These are phyloP conservation scores for Leishmania gerbilli DNA, from an alignment of 208 protist species.

Conservation along the genomic window DNA sequence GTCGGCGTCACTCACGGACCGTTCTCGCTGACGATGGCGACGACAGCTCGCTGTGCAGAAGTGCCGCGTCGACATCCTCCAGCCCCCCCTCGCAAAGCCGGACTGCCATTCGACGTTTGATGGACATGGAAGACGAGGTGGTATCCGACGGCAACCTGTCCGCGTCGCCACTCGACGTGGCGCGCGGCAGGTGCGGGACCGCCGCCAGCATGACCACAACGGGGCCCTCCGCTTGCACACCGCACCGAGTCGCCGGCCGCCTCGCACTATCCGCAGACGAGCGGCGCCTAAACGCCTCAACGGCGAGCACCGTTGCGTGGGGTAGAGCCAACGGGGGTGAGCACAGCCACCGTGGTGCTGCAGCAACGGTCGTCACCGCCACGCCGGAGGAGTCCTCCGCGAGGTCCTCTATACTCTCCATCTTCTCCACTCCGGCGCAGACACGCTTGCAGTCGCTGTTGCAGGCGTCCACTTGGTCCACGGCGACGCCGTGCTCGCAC, in stretches of 20 bases:
- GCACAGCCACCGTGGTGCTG: background rate
- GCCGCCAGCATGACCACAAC: background rate
- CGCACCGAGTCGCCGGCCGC: conserved; percentile 7
- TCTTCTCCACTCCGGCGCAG: conserved; percentile 31
- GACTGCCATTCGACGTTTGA: conserved; percentile 17
- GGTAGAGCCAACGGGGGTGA: background rate
- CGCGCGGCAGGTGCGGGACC: background rate
- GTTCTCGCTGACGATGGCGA: background rate
- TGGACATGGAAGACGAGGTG: background rate
- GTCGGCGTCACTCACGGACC: background rate
- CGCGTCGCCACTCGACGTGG: background rate
- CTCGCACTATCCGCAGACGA: conserved; percentile 18
- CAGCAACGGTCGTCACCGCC: background rate
- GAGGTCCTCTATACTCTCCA: conserved; percentile 3
- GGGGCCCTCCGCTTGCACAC: background rate
- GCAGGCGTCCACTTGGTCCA: conserved; percentile 22
- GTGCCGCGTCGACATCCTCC: conserved; percentile 16
- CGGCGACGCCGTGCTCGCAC: conserved; percentile 3
- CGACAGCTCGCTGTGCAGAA: background rate
- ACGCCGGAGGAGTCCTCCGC: background rate
- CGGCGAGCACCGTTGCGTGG: conserved; percentile 25
- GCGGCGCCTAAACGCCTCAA: conserved; percentile 16
- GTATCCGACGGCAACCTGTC: background rate
- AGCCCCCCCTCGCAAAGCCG: conserved; percentile 27
- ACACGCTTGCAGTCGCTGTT: conserved; percentile 27